Evolutionary conservation across 2,329 filamentous ascomycete species (phyloP), one percentile per base, ranked within the genome.

Genomic region (Fusarium dimerum): DNA sequence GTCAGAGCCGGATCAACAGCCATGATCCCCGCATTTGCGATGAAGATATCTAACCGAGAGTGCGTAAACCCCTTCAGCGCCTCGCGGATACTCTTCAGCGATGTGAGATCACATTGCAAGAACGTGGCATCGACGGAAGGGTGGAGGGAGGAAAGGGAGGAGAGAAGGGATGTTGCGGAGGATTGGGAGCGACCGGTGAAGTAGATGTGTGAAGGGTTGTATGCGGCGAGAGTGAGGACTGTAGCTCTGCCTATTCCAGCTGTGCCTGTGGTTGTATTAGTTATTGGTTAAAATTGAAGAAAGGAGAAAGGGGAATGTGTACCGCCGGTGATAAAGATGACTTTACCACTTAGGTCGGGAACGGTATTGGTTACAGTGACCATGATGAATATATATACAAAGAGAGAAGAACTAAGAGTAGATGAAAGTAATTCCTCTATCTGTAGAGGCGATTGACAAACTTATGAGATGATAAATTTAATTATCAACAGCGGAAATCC

Each of bases 321-420:
- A 78, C 78, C 79, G 48, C 79, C 80, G 3, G 79, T 82, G 6
- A 82, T 66, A 15, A 81, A 66, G 40, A 81, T 71, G 8, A 80
- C 74, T 54, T 79, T 82, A 40, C 73, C 76, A 2, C 71, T 61
- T 15, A 81, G 71, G 38, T 74, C 70, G 5, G 67, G 62, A 20
- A 82, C 20, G 20, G 20, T 74, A 54, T 80, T 75, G 13, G 63
- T 70, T 10, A 72, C 68, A 1, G 79, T 76, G 8, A 16, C 40
- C 62, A 64, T 63, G 9, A 5, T 20, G 30, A n/a, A 32, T 29
- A n/a, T 29, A 3, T 18, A 6, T 42, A 17, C 29, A 40, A 30
- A 39, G 47, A 17, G 32, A 38, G n/a, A 12, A 38, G 39, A n/a
- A 26, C 17, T 40, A 47, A 43, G 44, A 29, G 40, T 30, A 44